Base-by-base conservation (phyloP, 768 basidiomycete species). In the Rhodosporidiobolus sp. region DNA sequence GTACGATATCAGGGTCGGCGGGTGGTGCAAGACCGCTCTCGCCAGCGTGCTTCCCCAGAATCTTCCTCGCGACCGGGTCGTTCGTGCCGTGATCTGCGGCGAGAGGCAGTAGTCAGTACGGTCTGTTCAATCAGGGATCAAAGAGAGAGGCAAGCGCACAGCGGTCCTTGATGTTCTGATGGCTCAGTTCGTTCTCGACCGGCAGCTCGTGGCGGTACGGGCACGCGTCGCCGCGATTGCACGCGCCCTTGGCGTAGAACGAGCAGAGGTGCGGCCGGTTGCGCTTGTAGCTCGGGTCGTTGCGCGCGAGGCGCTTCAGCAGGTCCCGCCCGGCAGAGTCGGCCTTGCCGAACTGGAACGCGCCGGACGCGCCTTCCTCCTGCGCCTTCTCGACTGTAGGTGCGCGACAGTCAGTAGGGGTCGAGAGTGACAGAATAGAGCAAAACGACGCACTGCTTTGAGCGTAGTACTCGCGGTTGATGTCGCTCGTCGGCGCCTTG, bases 191-290 rank as follows among this genome's bases (percentile, higher is more conserved):
- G 72, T 90, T 90, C 77, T 93, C 86, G 26, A 85, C 86, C 0
- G 92, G 92, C 79, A 89, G 87, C 81, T 99, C 96, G 78, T 98
- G 95, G 72, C 94, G 81, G 81, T 92, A 98, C 3, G 96, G 96
- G 80, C 96, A 99, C 70, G 95, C 93, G 22, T 83, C 82, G 12
- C 96, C 96, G 54, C 96, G 87, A 52, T 85, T 92, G 81, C 96
- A 99, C 66, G 94, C 90, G 0, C 96, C 96, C 82, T 98, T 99
- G 61, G 86, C 88, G 79, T 89, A 98, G 86, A 98, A 98, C 4
- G 91, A 92, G 81, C 96, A 99, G 22, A 96, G 79, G 75, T 97
- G 90, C 57, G 96, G 92, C 66, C 90, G 84, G 82, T 98, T 99
- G 67, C 95, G 88, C 82, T 97, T 96, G 84, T 98, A 98, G 54